Evolutionary conservation across 345 rosid genomes (phyloP).

Genomic region (Laguncularia racemosa): DNA sequence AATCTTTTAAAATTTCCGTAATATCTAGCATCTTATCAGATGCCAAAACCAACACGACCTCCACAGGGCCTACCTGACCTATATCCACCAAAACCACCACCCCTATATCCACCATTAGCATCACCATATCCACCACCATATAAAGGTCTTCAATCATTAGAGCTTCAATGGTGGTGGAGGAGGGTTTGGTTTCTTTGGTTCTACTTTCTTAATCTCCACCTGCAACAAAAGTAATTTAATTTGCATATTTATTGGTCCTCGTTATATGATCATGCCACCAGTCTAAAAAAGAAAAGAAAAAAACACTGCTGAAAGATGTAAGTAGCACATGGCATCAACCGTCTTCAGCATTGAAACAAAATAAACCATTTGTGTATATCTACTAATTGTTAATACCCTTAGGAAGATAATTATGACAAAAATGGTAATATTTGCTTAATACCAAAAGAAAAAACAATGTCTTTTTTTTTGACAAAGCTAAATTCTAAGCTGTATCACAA

Average conservation of each 20-base stretch:
- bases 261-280: neutral
- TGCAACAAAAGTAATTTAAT: conserved; percentile 8
- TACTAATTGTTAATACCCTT: too few relatives aligned
- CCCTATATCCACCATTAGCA: neutral
- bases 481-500: too few relatives aligned
- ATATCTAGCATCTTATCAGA: too few relatives aligned
- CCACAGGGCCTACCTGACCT: conserved; percentile 48
- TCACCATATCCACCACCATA: conserved; percentile 41
- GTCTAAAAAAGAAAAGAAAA: too few relatives aligned
- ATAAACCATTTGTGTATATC: too few relatives aligned
- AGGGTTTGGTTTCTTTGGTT: conserved; percentile 86
- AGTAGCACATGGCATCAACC: too few relatives aligned
- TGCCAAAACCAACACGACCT: conserved; percentile 22
- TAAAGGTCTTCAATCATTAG: conserved; percentile 48
- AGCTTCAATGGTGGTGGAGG: conserved; percentile 55
- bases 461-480: neutral
- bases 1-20: too few relatives aligned
- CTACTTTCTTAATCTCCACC: conserved; percentile 99
- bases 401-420: too few relatives aligned
- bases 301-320: too few relatives aligned
- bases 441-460: neutral
- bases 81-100: conserved; percentile 24
- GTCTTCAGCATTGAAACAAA: too few relatives aligned
- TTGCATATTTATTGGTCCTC: neutral
- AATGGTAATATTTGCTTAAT: too few relatives aligned